Conservation (phyloP, 495 filamentous ascomycete genomes). For the Letharia lupina region DNA sequence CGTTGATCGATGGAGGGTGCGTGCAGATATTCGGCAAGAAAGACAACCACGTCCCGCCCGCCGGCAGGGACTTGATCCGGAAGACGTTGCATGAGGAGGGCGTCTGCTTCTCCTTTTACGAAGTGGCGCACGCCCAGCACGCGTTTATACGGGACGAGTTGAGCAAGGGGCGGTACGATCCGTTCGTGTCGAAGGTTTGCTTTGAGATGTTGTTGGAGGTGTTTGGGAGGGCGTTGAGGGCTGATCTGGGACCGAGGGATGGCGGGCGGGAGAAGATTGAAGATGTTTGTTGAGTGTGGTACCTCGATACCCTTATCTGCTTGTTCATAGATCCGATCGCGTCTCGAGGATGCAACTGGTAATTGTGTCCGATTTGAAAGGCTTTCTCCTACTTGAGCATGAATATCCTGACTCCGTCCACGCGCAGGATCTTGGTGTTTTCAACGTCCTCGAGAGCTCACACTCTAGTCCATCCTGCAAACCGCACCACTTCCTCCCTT, state of each 20-base stretch:
- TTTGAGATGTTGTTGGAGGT: slow-evolving; percentile 86
- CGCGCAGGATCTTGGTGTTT: no score
- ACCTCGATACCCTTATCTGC: no score
- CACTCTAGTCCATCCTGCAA: not conserved
- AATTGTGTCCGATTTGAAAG: no score
- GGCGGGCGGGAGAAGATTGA: slow-evolving; percentile 34
- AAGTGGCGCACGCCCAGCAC: slow-evolving; percentile 87
- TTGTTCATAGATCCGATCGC: no score
- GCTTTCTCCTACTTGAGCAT: no score
- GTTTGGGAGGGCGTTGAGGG: slow-evolving; percentile 69
- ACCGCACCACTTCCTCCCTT: not conserved
- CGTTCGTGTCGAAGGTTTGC: slow-evolving; percentile 76
- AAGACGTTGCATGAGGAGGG: slow-evolving; percentile 71
- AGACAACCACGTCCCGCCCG: slow-evolving; percentile 83
- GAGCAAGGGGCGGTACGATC: slow-evolving; percentile 88
- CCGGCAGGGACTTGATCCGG: slow-evolving; percentile 78
- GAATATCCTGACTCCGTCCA: no score
- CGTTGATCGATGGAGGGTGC: not conserved
- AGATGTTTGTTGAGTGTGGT: slow-evolving; percentile 19
- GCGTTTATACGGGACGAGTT: slow-evolving; percentile 95
- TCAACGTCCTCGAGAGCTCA: not conserved
- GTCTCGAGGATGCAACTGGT: no score
- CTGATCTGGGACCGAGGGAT: slow-evolving; percentile 56
- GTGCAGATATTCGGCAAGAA: slow-evolving; percentile 70
- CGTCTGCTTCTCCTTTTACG: slow-evolving; percentile 73